Conservation (phyloP, 805 yeast species). For the Brettanomyces naardenensis region DNA sequence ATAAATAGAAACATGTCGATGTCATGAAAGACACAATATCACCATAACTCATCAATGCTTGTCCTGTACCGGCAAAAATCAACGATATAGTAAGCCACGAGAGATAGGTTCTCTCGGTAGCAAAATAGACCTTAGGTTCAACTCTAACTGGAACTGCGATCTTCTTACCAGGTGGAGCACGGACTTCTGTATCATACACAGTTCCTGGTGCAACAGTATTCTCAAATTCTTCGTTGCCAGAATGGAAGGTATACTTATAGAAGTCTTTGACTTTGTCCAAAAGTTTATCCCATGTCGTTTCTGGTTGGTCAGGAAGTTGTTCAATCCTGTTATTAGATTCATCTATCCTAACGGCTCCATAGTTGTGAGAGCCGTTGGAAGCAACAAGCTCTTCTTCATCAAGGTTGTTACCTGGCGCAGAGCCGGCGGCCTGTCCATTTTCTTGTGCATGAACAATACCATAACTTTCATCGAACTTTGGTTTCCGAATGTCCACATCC, state of each 20-base stretch:
- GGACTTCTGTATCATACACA: slow-evolving; percentile 45
- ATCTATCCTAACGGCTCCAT: slow-evolving; percentile 25
- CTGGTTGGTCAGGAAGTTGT: slow-evolving; percentile 9
- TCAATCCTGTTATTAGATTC: slow-evolving; percentile 24
- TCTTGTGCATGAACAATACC: slow-evolving; percentile 51
- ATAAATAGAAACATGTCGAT: slow-evolving; percentile 76
- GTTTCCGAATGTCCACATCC: slow-evolving; percentile 92
- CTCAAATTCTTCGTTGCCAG: slow-evolving; percentile 36
- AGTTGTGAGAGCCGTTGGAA: slow-evolving; percentile 11
- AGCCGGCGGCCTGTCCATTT: slow-evolving; percentile 38
- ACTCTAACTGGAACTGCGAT: slow-evolving; percentile 92
- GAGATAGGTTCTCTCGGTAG: slow-evolving; percentile 90
- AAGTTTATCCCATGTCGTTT: slow-evolving; percentile 10
- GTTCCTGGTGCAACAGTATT: slow-evolving; percentile 61
- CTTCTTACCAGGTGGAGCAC: slow-evolving; percentile 81
- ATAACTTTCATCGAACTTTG: slow-evolving; percentile 49
- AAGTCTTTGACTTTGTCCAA: slow-evolving; percentile 3
- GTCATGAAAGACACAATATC: slow-evolving; percentile 67
- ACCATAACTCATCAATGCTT: slow-evolving; percentile 81
- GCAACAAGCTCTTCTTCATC: slow-evolving; percentile 66
- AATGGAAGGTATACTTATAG: slow-evolving; percentile 14
- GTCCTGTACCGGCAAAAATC: slow-evolving; percentile 82
- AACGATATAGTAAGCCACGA: slow-evolving; percentile 92
- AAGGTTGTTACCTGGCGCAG: slow-evolving; percentile 24
- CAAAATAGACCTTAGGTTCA: slow-evolving; percentile 98